A percentile compares a stretch with the other conserved stretches of the same genome.
Conservation (phyloP, 2,329 filamentous ascomycete species). For the Trichocomaceae sp. region DNA sequence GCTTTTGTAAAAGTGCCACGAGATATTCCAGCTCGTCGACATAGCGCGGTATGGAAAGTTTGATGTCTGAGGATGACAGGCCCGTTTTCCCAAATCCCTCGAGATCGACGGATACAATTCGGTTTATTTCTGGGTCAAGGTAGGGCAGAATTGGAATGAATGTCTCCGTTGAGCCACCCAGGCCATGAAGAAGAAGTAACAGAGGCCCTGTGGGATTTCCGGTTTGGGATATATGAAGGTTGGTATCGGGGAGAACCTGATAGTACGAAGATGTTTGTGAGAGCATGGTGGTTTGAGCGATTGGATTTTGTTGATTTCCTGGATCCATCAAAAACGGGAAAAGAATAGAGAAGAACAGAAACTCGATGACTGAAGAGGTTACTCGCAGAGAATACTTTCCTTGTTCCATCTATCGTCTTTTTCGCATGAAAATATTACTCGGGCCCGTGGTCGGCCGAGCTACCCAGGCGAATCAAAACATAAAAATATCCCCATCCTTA, state of each 20-base stretch:
- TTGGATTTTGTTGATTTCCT: no score
- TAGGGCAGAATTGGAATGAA: conserved; percentile 1
- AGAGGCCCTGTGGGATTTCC: background rate
- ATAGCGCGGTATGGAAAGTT: conserved; percentile 8
- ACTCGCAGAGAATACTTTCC: background rate
- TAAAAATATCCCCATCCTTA: conserved; percentile 1
- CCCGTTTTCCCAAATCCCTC: conserved; percentile 8
- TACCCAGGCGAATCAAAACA: background rate
- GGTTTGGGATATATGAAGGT: conserved; percentile 1
- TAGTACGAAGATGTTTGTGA: background rate
- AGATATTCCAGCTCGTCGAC: conserved; percentile 7
- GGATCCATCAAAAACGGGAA: no score
- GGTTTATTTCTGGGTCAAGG: conserved; percentile 6
- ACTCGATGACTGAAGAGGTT: background rate
- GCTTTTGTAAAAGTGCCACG: conserved; percentile 5
- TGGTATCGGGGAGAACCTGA: conserved; percentile 3
- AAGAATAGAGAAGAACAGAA: no score
- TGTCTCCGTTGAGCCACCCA: conserved; percentile 8
- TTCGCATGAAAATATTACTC: background rate
- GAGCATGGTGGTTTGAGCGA: background rate
- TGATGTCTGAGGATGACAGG: conserved; percentile 4
- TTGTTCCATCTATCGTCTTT: background rate
- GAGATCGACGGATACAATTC: conserved; percentile 8
- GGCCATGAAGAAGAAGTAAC: conserved; percentile 5
- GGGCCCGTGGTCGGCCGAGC: no score